Base-by-base conservation (phyloP, 176 grass and related monocot species). In the Tillandsia fasciculata region DNA sequence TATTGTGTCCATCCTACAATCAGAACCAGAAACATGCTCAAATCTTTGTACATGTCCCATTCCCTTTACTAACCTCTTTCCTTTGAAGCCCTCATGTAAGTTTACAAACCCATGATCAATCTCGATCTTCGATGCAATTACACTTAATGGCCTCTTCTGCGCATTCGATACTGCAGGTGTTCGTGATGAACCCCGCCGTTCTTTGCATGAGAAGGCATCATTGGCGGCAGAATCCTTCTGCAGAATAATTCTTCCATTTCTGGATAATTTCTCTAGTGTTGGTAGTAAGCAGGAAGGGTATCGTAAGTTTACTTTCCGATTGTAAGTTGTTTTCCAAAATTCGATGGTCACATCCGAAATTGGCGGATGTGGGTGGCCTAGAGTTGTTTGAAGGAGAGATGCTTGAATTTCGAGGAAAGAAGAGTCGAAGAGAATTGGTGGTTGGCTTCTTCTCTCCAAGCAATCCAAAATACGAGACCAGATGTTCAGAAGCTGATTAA, bases 41-140 rank as follows among this genome's bases (percentile, higher is more conserved):
- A 1, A 53, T 61, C 26, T 77, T 78, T 74, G 69, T 50, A 29
- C 28, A 64, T 12, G 2, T 10, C 63, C 72, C 12, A 73, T 79
- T n/a, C 26, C 56, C 50, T 87, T 85, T 8, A 49, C 53, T 84
- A 84, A 66, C 67, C 71, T 87, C 71, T 87, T 87, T 63, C 52
- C 79, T 13, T 72, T 67, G 57, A 74, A 49, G 67, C 78, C 81
- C 5, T 26, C 70, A 18, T 78, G 73, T 54, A 84, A 17, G 68
- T 81, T 82, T 9, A 71, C 15, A 14, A 63, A 77, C 22, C 69
- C 78, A 52, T 29, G 9, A 10, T 80, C 74, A 49, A 48, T 79
- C 52, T 50, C 48, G 0, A 0, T 8, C 2, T 67, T 51, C 61
- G 54, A 12, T 15, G 51, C 28, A 70, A 13, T 54, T 63, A 64